These are phyloP conservation scores for Tolypocladium capitatum DNA, from an alignment of 2,329 filamentous ascomycete genomes.

Conservation along the genomic window DNA sequence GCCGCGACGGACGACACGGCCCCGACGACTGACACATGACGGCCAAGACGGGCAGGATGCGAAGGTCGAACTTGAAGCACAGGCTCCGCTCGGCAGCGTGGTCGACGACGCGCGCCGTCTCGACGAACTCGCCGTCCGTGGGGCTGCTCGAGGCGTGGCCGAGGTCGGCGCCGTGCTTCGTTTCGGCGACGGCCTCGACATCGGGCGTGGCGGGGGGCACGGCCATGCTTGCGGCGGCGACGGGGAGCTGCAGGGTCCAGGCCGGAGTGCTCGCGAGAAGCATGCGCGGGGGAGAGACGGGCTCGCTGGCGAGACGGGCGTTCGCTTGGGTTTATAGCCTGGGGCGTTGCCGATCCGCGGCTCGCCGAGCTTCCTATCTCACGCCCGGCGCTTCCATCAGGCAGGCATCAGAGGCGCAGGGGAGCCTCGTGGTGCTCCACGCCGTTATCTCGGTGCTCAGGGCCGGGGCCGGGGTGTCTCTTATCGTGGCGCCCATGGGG, in stretches of 20 bases:
- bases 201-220: not conserved
- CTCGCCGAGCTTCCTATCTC: no score
- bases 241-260: no score
- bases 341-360: no score
- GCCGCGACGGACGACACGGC: not conserved
- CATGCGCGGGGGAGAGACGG: no score
- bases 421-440: no score
- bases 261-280: no score
- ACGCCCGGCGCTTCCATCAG: no score
- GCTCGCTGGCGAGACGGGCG: not conserved
- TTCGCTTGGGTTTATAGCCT: no score
- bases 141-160: slow-evolving; percentile 4
- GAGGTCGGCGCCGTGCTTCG: slow-evolving; percentile 3
- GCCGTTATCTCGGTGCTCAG: no score
- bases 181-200: slow-evolving; percentile 2
- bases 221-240: not conserved
- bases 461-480: no score
- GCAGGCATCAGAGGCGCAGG: no score
- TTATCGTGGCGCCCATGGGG: no score
- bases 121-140: slow-evolving; percentile 5
- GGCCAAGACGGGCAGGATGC: slow-evolving; percentile 38
- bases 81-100: slow-evolving; percentile 35
- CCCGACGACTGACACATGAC: slow-evolving; percentile 30
- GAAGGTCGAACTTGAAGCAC: slow-evolving; percentile 41
- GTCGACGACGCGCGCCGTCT: slow-evolving; percentile 18